phyloP scores from a whole-genome alignment of 352 stramenopile species.

The Globisporangium radiosum region DNA sequence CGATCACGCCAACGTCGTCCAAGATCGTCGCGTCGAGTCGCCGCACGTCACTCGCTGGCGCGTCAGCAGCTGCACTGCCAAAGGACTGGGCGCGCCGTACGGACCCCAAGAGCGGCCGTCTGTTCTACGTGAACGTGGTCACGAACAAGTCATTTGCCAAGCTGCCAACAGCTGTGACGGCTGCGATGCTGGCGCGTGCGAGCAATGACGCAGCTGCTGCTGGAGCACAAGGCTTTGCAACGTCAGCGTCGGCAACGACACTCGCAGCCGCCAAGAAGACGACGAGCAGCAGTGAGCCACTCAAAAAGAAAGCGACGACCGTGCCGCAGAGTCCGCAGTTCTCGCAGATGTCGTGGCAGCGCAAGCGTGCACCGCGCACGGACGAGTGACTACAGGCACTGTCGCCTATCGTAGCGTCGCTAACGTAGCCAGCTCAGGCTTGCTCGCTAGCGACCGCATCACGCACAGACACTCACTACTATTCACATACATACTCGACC shows the following conservation, averaged over 20 bases:
- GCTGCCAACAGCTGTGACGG: conserved; percentile 65
- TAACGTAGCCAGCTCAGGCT: not conserved
- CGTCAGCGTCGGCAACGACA: conserved; percentile 1
- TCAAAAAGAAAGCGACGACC: conserved; percentile 35
- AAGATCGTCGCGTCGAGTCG: conserved; percentile 12
- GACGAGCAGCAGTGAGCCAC: conserved; percentile 5
- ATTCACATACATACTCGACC: too few relatives aligned
- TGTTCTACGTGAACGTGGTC: conserved; percentile 81
- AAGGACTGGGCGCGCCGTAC: conserved; percentile 77
- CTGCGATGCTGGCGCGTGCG: conserved; percentile 31
- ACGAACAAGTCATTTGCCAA: conserved; percentile 79
- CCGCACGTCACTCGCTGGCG: conserved; percentile 18
- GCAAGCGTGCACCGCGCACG: conserved; percentile 34
- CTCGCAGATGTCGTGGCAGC: conserved; percentile 81
- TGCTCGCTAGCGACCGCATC: too few relatives aligned
- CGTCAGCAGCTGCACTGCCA: conserved; percentile 31
- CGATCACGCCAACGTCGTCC: conserved; percentile 32
- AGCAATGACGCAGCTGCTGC: not conserved
- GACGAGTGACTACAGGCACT: conserved; percentile 20
- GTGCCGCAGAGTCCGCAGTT: conserved; percentile 70
- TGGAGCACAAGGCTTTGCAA: not conserved
- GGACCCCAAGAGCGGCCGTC: conserved; percentile 66
- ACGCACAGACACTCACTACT: too few relatives aligned
- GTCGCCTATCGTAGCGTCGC: too few relatives aligned
- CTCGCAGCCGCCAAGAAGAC: conserved; percentile 3